phyloP scores from a whole-genome alignment of 768 basidiomycete species.

The Dioszegia aurantiaca region DNA sequence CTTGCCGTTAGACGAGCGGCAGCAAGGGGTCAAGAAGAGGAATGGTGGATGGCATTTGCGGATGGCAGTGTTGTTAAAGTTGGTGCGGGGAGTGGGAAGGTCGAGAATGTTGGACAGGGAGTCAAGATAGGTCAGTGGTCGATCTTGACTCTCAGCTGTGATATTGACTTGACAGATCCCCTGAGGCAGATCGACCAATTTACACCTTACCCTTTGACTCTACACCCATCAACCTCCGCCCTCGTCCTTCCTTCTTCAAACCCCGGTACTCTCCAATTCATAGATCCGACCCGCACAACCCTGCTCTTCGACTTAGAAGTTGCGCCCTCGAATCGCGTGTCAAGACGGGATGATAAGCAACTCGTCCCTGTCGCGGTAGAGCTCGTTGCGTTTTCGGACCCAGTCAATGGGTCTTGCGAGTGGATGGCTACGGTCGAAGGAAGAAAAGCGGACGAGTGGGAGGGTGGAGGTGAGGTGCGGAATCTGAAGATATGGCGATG shows the following conservation, averaged over 20 bases:
- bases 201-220: slow-evolving; percentile 63
- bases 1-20: slow-evolving; percentile 53
- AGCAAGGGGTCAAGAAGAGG: slow-evolving; percentile 62
- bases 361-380: slow-evolving; percentile 76
- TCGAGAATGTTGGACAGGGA: slow-evolving; percentile 55
- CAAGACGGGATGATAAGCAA: slow-evolving; percentile 71
- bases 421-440: slow-evolving; percentile 92
- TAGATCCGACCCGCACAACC: slow-evolving; percentile 68
- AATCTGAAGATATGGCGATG: slow-evolving; percentile 91
- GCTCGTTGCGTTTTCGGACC: slow-evolving; percentile 61
- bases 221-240: slow-evolving; percentile 70
- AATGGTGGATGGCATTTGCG: slow-evolving; percentile 75
- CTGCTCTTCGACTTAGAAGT: slow-evolving; percentile 85
- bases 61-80: slow-evolving; percentile 81
- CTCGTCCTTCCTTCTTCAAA: slow-evolving; percentile 89
- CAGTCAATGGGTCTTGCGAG: slow-evolving; percentile 56
- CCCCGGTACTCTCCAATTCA: slow-evolving; percentile 89
- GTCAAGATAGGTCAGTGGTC: slow-evolving; percentile 59
- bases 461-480: slow-evolving; percentile 59
- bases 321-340: slow-evolving; percentile 86
- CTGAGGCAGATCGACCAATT: slow-evolving; percentile 55
- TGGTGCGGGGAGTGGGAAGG: slow-evolving; percentile 66
- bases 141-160: slow-evolving; percentile 55
- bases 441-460: slow-evolving; percentile 67
- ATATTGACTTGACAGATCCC: slow-evolving; percentile 71